These are phyloP conservation scores for Mycena capillaripes DNA, from an alignment of 768 basidiomycete species.

Conservation along the genomic window DNA sequence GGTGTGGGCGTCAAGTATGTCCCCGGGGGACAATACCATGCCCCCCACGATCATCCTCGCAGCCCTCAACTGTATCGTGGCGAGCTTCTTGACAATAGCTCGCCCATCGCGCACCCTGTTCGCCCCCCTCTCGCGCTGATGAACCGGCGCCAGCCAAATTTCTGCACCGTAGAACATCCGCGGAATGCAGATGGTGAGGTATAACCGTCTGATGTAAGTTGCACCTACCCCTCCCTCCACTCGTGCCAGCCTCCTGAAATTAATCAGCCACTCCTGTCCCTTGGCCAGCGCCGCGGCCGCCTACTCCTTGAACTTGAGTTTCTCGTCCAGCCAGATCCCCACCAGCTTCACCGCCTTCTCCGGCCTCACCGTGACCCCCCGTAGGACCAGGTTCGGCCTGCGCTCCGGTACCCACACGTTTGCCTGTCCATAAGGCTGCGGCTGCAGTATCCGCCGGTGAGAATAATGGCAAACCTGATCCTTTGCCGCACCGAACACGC, in stretches of 20 bases:
- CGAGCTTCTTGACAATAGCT: not conserved
- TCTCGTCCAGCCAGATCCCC: constrained; percentile 1
- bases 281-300: not conserved
- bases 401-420: not conserved
- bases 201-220: not conserved
- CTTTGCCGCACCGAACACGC: not conserved
- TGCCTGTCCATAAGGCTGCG: not conserved
- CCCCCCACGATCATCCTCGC: not conserved
- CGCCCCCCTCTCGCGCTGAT: not conserved
- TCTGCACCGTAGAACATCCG: not conserved
- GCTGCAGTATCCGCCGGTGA: not conserved
- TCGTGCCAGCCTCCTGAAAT: not conserved
- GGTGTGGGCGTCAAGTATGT: not conserved
- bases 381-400: not conserved
- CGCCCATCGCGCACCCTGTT: not conserved
- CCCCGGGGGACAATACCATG: not conserved
- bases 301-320: not conserved
- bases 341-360: not conserved
- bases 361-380: not conserved
- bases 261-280: not conserved
- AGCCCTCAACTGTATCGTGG: not conserved
- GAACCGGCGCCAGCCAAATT: not conserved
- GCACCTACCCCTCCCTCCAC: not conserved
- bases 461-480: not conserved
- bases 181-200: not conserved